Percentiles rank a stretch among this genome's conserved stretches.
Evolutionary conservation across 2,329 filamentous ascomycete genomes (phyloP).

Genomic region (Microcyclospora tardicrescens): DNA sequence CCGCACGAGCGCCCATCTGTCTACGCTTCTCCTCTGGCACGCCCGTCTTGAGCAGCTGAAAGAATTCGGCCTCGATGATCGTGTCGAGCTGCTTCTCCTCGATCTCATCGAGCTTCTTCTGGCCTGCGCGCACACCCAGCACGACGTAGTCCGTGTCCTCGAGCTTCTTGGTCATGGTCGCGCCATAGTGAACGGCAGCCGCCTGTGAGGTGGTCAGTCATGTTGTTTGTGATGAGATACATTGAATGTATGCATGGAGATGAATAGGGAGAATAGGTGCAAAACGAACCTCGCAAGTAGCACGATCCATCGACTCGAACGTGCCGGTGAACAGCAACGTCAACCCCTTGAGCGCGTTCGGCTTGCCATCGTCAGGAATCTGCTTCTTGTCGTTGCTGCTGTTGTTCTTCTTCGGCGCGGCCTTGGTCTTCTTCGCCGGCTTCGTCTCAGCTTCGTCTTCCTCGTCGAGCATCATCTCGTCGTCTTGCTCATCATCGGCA

Average conservation of each 20-base stretch:
- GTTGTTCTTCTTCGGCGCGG: conserved; percentile 5
- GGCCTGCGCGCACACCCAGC: not conserved
- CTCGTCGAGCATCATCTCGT: not conserved
- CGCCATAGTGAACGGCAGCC: not conserved
- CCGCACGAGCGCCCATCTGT: not conserved
- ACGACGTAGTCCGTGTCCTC: conserved; percentile 1
- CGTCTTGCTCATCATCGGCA: not conserved
- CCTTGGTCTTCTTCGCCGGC: conserved; percentile 1
- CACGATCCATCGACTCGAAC: conserved; percentile 1
- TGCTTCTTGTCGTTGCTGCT: not conserved
- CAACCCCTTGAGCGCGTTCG: conserved; percentile 1
- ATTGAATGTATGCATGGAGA: too few relatives aligned
- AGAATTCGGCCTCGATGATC: conserved; percentile 1
- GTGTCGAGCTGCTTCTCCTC: not conserved
- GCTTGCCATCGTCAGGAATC: not conserved
- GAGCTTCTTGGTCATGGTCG: conserved; percentile 1
- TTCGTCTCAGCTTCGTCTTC: not conserved
- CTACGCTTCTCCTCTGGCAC: not conserved
- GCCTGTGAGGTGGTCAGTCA: too few relatives aligned
- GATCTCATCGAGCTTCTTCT: conserved; percentile 4
- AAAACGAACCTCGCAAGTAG: not conserved
- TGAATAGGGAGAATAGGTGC: too few relatives aligned
- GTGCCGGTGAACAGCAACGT: conserved; percentile 2
- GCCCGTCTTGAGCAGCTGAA: conserved; percentile 1
- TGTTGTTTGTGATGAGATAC: too few relatives aligned